Base-by-base conservation (phyloP, 495 filamentous ascomycete species). In the Penicillium lagena region DNA sequence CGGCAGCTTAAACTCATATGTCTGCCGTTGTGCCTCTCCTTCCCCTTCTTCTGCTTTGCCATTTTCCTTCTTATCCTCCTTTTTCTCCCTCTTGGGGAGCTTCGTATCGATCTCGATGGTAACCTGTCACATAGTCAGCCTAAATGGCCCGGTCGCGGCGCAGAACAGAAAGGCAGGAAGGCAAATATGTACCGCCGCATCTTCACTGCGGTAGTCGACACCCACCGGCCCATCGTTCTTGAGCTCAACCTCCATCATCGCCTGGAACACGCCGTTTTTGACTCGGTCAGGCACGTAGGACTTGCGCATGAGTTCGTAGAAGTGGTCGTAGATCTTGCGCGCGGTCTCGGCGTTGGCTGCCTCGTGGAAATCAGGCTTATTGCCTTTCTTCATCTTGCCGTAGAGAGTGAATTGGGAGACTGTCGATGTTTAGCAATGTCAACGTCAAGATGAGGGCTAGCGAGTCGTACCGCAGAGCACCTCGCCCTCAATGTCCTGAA, bases 381-480 rank as follows among this genome's bases (percentile, higher is more conserved):
- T 87, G 48, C 91, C 91, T 64, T 96, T 97, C 62, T 90, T 95
- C 30, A 89, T 88, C 37, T 83, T 84, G 41, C 87, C 94, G 34
- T 91, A 81, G 29, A 99, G 80, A 9, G 94, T 99, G 58, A 99
- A 99, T 65, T 99, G 94, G 8, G 94, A 96, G n/a, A 99, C 94
- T 90, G 59, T 12, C 36, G 37, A 27, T 22, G 14, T 35, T 10
- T 12, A 13, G 12, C 0, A 42, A 35, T 11, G 42, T 40, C 7
- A 32, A 22, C 13, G 14, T 11, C 30, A 9, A 13, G 31, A 27
- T 8, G 11, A 9, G 30, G 10, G 12, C 31, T 15, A 14, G 39
- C 12, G 17, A 11, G 35, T 63, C 81, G 45, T 73, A 95, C 89
- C 88, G 58, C 90, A 95, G 3, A 99, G 81, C 10, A 99, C 75